Base-by-base conservation (phyloP, 2,329 filamentous ascomycete species). In the Didymella keratinophila region DNA sequence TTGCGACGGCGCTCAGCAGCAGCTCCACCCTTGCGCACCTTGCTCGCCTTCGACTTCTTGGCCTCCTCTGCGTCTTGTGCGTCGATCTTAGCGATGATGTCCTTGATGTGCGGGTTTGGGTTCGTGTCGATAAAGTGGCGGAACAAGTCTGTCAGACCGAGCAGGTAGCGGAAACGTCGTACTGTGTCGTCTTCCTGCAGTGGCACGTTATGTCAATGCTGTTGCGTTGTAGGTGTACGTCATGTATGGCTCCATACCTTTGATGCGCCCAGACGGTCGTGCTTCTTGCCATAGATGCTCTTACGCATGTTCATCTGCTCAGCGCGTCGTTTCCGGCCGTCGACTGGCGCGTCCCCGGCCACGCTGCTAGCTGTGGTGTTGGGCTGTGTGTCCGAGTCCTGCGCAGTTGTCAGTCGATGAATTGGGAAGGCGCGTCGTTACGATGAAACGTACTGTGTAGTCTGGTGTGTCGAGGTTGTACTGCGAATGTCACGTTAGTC, bases 71-170 rank as follows among this genome's bases (percentile, higher is more conserved):
- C 88, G 75, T 98, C 96, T 75, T 97, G 93, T 45, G 92, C 89
- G 78, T 99, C 95, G 71, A 98, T 97, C 78, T 97, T 92, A 49
- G 86, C 85, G 85, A 98, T 95, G 68, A 97, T 92, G 58, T 96
- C 91, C 70, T 94, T 91, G 71, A 98, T 95, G 70, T 91, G 92
- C 16, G 95, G 94, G 73, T 99, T 93, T 5, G 93, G 94, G 73
- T 97, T 99, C 9, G 93, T 92, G 74, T 98, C 93, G 79, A 99
- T 99, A 78, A 99, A 99, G 79, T 99, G 95, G 65, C 96, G 92
- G 82, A 99, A 99, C 20, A 99, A 84, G 72, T 99, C 95, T 16
- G 95, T 99, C 51, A 99, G 83, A 25, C 96, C 96, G 14, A 99
- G 86, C 1, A 99, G 86, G 76, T 99, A 99, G 64, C 93, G 89